These are phyloP conservation scores for Hibiscus syriacus DNA, from an alignment of 345 rosid genomes.

Conservation along the genomic window DNA sequence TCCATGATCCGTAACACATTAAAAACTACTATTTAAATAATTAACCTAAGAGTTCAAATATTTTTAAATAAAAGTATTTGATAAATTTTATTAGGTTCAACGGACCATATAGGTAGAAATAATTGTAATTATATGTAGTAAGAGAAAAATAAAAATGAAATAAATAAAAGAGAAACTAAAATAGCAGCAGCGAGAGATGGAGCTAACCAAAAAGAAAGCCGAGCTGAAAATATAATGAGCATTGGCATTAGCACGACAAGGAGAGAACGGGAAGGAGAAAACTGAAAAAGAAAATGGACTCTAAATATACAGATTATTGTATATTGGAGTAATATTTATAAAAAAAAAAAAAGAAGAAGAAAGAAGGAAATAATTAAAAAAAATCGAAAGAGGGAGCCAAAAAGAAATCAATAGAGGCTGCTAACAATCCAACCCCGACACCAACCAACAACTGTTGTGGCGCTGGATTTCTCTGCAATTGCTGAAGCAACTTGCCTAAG, in stretches of 20 bases:
- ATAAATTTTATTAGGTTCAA: too few relatives aligned
- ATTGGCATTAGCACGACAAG: slow-evolving; percentile 19
- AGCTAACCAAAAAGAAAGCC: slow-evolving; percentile 22
- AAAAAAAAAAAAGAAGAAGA: background rate
- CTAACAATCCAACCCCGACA: slow-evolving; percentile 1
- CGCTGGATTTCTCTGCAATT: slow-evolving; percentile 38
- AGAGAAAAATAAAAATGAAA: too few relatives aligned
- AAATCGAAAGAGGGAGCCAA: background rate
- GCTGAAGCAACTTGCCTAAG: slow-evolving; percentile 26
- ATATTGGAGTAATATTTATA: too few relatives aligned
- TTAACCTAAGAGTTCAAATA: too few relatives aligned
- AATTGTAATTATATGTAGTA: too few relatives aligned
- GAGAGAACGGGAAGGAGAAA: background rate
- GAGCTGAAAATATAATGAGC: slow-evolving; percentile 15
- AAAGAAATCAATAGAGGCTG: slow-evolving; percentile 12
- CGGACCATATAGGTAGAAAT: too few relatives aligned
- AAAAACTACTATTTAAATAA: too few relatives aligned
- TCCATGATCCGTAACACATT: too few relatives aligned
- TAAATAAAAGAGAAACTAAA: background rate
- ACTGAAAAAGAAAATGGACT: background rate
- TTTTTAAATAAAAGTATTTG: too few relatives aligned
- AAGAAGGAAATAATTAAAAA: background rate
- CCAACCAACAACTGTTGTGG: slow-evolving; percentile 9
- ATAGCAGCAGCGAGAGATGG: slow-evolving; percentile 22
- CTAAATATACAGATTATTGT: background rate